A percentile compares a stretch with the other conserved stretches of the same genome.
Conservation (phyloP, 495 filamentous ascomycete genomes). For the Neurospora tetraspora region DNA sequence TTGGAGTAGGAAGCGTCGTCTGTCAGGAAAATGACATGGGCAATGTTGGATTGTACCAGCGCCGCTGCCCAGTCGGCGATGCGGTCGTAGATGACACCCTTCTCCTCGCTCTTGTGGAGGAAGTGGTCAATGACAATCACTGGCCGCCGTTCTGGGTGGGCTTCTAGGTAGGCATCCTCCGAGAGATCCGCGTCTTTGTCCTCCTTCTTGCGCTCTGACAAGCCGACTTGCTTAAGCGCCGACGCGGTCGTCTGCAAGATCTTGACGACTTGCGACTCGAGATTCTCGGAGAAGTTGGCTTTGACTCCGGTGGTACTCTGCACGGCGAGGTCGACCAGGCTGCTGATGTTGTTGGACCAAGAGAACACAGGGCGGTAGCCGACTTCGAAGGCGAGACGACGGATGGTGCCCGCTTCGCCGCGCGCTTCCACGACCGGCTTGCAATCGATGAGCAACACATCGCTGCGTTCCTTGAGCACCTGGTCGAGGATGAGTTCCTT, state of each 20-base stretch:
- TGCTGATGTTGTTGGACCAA: constrained; percentile 91
- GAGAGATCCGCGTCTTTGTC: constrained; percentile 63
- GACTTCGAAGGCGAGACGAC: constrained; percentile 69
- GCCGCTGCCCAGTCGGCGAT: constrained; percentile 85
- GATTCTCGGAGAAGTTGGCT: constrained; percentile 87
- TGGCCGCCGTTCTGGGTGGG: constrained; percentile 74
- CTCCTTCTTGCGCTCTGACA: constrained; percentile 55
- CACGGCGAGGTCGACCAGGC: constrained; percentile 80
- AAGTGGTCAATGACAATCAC: constrained; percentile 95
- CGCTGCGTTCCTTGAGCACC: constrained; percentile 62
- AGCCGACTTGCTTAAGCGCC: constrained; percentile 67
- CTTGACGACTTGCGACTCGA: constrained; percentile 85
- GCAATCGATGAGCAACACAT: constrained; percentile 87
- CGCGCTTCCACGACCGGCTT: constrained; percentile 87
- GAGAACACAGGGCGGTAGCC: constrained; percentile 92
- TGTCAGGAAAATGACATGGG: constrained; percentile 95
- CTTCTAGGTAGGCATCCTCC: constrained; percentile 85
- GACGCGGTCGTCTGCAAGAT: constrained; percentile 79
- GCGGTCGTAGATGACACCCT: constrained; percentile 74
- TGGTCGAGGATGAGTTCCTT: constrained; percentile 79
- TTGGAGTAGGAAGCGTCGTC: constrained; percentile 86
- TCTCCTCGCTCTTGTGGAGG: constrained; percentile 65
- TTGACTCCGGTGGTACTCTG: constrained; percentile 92
- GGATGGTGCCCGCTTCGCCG: constrained; percentile 81
- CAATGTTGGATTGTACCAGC: constrained; percentile 80